Evolutionary conservation across 2,329 filamentous ascomycete genomes (phyloP).

Genomic region (Escovopsis weberi): DNA sequence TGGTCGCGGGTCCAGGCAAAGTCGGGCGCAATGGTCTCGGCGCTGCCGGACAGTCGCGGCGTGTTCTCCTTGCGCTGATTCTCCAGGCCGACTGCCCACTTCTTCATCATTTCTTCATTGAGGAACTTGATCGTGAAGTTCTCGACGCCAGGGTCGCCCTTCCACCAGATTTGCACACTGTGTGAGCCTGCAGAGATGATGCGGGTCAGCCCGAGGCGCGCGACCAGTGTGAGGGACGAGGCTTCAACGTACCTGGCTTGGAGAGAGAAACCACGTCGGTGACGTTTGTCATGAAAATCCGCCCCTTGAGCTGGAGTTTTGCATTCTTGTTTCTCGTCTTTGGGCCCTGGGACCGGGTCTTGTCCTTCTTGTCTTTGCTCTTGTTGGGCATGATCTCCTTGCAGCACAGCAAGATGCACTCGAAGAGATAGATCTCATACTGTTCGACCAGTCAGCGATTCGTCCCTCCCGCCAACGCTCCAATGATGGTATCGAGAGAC

Average conservation of each 20-base stretch:
- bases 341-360: constrained; percentile 38
- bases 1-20: constrained; percentile 69
- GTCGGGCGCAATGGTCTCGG: constrained; percentile 46
- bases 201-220: neutral
- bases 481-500: too few relatives aligned
- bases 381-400: constrained; percentile 87
- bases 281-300: constrained; percentile 98
- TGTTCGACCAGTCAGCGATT: constrained; percentile 21
- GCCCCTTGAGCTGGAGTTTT: constrained; percentile 86
- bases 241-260: constrained; percentile 57
- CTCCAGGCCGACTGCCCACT: constrained; percentile 74
- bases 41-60: constrained; percentile 30
- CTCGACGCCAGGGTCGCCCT: constrained; percentile 86
- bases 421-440: constrained; percentile 97
- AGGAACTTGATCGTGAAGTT: constrained; percentile 91
- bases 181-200: constrained; percentile 53
- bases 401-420: constrained; percentile 89
- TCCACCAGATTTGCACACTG: constrained; percentile 97
- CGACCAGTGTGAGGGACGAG: neutral
- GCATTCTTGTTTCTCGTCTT: constrained; percentile 52
- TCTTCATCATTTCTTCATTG: constrained; percentile 85
- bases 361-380: constrained; percentile 61
- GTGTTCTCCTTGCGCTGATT: constrained; percentile 53
- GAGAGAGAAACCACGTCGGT: constrained; percentile 81
- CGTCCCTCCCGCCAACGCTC: neutral